phyloP scores from a whole-genome alignment of 169 alveolate species.

The Cardiosporidium cionae region DNA sequence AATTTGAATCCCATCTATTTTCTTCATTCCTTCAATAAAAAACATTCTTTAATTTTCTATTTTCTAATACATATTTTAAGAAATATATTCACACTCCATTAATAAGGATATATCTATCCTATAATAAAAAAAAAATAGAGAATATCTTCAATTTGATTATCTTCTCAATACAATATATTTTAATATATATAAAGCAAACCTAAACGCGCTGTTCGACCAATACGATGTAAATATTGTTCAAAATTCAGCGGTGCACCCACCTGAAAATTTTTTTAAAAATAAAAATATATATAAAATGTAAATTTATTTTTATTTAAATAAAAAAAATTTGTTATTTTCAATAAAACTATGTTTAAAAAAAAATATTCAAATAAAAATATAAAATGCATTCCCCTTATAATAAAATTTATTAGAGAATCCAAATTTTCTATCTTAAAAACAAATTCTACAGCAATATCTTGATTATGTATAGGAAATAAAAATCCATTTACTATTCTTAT shows the following conservation, averaged over 20 bases:
- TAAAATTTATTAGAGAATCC: background rate
- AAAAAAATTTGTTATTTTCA: background rate
- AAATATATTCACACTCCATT: too few relatives aligned
- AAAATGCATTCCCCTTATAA: background rate
- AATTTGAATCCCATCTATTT: too few relatives aligned
- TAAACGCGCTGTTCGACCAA: conserved; percentile 11
- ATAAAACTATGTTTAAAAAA: background rate
- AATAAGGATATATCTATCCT: too few relatives aligned
- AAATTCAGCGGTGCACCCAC: conserved; percentile 13
- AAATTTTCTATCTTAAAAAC: background rate
- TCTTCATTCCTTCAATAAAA: too few relatives aligned
- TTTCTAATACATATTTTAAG: too few relatives aligned
- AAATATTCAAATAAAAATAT: background rate
- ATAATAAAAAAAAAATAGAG: too few relatives aligned
- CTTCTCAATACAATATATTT: too few relatives aligned
- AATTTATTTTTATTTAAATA: background rate
- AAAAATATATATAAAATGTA: background rate
- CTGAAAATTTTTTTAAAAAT: background rate
- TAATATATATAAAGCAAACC: too few relatives aligned
- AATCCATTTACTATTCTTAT: background rate
- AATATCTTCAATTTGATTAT: too few relatives aligned
- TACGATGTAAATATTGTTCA: conserved; percentile 12
- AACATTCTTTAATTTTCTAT: too few relatives aligned
- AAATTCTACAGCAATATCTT: background rate
- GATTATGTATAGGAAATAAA: background rate